Base-by-base conservation (phyloP, 2,329 filamentous ascomycete genomes). In the Pseudonectria buxi region DNA sequence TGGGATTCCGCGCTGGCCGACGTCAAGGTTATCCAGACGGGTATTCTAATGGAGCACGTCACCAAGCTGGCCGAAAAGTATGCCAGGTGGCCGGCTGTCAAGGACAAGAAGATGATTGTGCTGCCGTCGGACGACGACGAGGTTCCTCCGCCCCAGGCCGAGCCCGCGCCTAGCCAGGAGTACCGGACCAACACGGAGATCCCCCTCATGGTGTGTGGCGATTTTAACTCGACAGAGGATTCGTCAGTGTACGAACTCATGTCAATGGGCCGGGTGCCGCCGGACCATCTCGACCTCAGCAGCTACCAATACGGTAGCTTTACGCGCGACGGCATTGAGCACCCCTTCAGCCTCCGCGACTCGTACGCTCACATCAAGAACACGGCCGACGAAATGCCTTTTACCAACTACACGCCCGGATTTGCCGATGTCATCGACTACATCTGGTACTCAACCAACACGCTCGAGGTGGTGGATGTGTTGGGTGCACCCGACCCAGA, bases 381-480 rank as follows among this genome's bases (percentile, higher is more conserved):
- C 55, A 79, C 92, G 25, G 80, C 81, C 6, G 84, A 88, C 39
- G 86, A 95, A 57, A 68, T 96, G 50, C 79, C 80, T 4, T 98
- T 95, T 61, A 98, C 92, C 30, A 98, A 98, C 63, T 98, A 96
- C 63, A 94, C 88, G 11, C 89, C 92, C 1, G 79, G 80, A n/a
- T 98, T 95, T 64, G 77, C 78, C 33, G 89, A 88, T 43, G 86
- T 94, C 38, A 84, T 98, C 48, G 92, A 98, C 59, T 95, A 96
- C 62, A 87, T 98, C 53, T 96, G 89, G 88, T 98, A 94, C 64
- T 89, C 88, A 37, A 90, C 87, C 39, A 95, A 92, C 61, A 80
- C 83, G 14, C 70, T 95, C 29, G 85, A 92, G 56, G 84, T 94
- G 15, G 81, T 86, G 13, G 83, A 83, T 35, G 64, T 95, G 35